These are phyloP conservation scores for Colletotrichum tabaci DNA, from an alignment of 2,329 filamentous ascomycete genomes.

Conservation along the genomic window DNA sequence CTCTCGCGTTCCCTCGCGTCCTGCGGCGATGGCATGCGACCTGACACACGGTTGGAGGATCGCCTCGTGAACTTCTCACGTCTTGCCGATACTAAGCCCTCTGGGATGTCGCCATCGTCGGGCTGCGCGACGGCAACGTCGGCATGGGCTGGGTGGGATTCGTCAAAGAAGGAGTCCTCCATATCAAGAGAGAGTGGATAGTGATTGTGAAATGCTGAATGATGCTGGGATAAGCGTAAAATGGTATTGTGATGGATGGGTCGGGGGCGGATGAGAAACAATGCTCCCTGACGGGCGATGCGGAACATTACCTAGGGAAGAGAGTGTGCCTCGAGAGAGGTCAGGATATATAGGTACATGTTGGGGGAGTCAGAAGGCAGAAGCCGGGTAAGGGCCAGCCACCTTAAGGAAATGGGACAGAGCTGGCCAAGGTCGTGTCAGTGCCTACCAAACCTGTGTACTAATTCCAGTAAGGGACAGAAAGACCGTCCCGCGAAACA, in stretches of 20 bases:
- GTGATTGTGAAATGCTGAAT: constrained; percentile 28
- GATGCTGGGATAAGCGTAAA: constrained; percentile 23
- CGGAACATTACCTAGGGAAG: constrained; percentile 33
- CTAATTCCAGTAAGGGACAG: background rate
- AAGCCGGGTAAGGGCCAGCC: constrained; percentile 10
- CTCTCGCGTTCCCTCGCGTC: constrained; percentile 46
- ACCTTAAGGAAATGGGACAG: constrained; percentile 7
- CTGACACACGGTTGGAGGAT: background rate
- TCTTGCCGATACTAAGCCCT: constrained; percentile 53
- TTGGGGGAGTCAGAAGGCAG: background rate
- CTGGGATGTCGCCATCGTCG: constrained; percentile 46
- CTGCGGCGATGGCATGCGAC: constrained; percentile 1
- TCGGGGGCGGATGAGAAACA: constrained; percentile 17
- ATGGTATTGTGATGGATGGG: constrained; percentile 25
- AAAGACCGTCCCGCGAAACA: constrained; percentile 17
- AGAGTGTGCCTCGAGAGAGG: constrained; percentile 36
- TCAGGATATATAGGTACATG: constrained; percentile 27
- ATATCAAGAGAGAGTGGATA: constrained; percentile 42
- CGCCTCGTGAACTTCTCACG: constrained; percentile 48
- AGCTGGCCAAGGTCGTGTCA: background rate
- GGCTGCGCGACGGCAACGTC: constrained; percentile 26
- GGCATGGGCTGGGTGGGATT: constrained; percentile 35
- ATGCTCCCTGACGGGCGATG: constrained; percentile 19
- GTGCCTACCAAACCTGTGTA: background rate
- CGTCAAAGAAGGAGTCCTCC: constrained; percentile 42